Evolutionary conservation across 1,284 basidiomycete species (phyloP), one percentile per base, ranked within the genome.

Genomic region (Ustilago tritici): DNA sequence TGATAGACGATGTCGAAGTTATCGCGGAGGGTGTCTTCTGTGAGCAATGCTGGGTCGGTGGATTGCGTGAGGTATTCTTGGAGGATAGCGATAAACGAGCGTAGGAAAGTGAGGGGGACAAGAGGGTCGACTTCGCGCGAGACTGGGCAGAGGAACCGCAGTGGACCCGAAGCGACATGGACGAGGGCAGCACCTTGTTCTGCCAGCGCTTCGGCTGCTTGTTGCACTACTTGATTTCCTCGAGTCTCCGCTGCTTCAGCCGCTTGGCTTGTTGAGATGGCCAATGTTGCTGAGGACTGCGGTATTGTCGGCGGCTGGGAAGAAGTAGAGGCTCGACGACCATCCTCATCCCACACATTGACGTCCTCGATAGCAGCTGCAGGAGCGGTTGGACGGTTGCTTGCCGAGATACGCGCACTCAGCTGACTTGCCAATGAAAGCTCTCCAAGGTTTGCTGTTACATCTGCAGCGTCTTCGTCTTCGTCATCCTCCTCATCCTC

Each of bases 101-200:
- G 91, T 31, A 98, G 87, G 85, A 97, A 98, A 0, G 94, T 90
- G 84, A 98, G 94, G 3, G 93, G 94, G 61, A 95, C 91, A 32
- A 96, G 87, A 0, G 95, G 95, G 84, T 98, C 95, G 81, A 92
- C 93, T 84, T 94, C 92, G 55, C 90, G 91, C 74, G 92, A 93
- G 47, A 96, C 89, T 31, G 94, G 93, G 78, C 92, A 93, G 32
- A 96, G 86, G 69, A 95, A 89, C 76, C 91, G 89, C 85, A 96
- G 88, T 70, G 88, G 93, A 61, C 91, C 92, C 76, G 90, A 90
- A 82, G 91, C 89, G 52, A 95, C 87, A 87, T 96, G 93, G 86
- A 93, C 93, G 80, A 92, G 93, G 40, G 92, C 92, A 10, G 82
- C 82, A 15, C 82, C 80, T 56, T 79, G 80, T 57, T 82, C 82